A percentile compares a stretch with the other conserved stretches of the same genome.
phyloP scores from a whole-genome alignment of 176 grass and related monocot species.

The Otatea glauca region DNA sequence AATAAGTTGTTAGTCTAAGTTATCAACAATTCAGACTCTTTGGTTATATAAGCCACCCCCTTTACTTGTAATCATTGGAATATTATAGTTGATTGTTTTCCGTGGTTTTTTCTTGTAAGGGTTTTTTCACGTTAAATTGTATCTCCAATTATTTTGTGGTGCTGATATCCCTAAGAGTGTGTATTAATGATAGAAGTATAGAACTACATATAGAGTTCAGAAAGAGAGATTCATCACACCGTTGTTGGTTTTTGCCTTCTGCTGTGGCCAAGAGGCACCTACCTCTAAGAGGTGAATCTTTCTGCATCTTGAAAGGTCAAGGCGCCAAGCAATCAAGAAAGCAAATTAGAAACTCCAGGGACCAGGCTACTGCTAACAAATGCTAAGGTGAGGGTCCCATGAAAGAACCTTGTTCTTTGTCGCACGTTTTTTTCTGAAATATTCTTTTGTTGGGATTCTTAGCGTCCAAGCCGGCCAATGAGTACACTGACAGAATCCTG shows the following conservation, averaged over 20 bases:
- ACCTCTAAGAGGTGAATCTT: constrained; percentile 25
- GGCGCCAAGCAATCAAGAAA: constrained; percentile 3
- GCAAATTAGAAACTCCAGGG: background rate
- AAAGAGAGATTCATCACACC: background rate
- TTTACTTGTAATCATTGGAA: too few relatives aligned
- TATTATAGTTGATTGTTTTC: too few relatives aligned
- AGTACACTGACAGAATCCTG: constrained; percentile 37
- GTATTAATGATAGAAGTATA: background rate
- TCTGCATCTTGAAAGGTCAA: constrained; percentile 42
- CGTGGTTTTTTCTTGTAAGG: too few relatives aligned
- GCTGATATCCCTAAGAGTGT: too few relatives aligned
- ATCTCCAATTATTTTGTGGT: too few relatives aligned
- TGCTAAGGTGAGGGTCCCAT: constrained; percentile 12
- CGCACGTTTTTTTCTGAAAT: background rate
- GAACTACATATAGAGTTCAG: background rate
- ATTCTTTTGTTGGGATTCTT: constrained; percentile 29
- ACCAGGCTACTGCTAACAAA: constrained; percentile 11
- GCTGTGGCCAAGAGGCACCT: constrained; percentile 31
- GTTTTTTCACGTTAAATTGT: too few relatives aligned
- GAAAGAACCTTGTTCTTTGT: constrained; percentile 28
- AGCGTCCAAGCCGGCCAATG: constrained; percentile 26
- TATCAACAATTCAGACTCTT: too few relatives aligned
- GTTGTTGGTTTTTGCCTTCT: constrained; percentile 27
- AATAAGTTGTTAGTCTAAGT: too few relatives aligned
- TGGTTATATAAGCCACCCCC: too few relatives aligned